A percentile compares a stretch with the other conserved stretches of the same genome.
phyloP scores from a whole-genome alignment of 2,329 filamentous ascomycete genomes.

The Fusarium luffae region DNA sequence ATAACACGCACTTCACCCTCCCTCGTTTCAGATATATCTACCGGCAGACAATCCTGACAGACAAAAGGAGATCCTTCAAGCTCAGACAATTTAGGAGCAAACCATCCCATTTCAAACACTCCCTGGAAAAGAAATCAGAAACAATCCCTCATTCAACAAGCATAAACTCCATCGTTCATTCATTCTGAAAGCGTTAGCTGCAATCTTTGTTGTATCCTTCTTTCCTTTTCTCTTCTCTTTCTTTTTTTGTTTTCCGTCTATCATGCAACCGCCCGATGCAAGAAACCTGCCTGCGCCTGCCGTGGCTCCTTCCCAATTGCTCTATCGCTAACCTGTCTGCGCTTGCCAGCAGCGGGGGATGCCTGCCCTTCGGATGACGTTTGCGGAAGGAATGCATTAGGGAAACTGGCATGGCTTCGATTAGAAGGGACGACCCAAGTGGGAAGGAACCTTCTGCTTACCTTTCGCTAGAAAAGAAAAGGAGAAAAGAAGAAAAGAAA shows the following conservation, averaged over 20 bases:
- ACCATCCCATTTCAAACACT: not conserved
- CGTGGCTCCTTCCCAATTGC: not conserved
- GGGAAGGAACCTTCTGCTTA: not conserved
- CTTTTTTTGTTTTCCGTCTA: conserved; percentile 13
- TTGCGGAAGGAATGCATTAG: not conserved
- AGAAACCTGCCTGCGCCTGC: not conserved
- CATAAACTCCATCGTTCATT: not conserved
- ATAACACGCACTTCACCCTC: not conserved
- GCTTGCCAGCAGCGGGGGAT: not conserved
- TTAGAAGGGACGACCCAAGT: not conserved
- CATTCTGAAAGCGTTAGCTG: not conserved
- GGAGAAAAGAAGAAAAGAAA: not conserved
- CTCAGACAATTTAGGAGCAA: conserved; percentile 16
- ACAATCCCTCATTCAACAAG: not conserved
- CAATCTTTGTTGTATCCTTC: not conserved
- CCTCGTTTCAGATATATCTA: conserved; percentile 17
- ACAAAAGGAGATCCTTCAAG: not conserved
- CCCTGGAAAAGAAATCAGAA: not conserved
- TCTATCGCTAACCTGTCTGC: not conserved
- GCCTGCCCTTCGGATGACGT: conserved; percentile 9
- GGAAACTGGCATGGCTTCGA: not conserved
- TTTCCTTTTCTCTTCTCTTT: not conserved
- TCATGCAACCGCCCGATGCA: conserved; percentile 5
- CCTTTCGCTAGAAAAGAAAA: not conserved
- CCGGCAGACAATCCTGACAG: not conserved